A percentile compares a stretch with the other conserved stretches of the same genome.
Conservation (phyloP, 1,139 yeast genomes). For the Zygoascus meyerae region DNA sequence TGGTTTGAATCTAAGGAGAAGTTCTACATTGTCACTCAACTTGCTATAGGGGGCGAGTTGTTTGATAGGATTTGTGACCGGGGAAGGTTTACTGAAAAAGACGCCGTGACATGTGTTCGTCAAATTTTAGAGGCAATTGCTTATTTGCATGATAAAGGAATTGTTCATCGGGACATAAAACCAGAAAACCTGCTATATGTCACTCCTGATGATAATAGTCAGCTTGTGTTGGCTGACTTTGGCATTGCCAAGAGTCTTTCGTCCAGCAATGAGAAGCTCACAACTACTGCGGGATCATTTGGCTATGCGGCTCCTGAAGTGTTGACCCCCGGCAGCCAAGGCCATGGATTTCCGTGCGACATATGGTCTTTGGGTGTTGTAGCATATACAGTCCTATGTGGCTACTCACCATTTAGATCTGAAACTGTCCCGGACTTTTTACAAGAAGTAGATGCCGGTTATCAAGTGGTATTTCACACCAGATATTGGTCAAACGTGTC, state of each 20-base stretch:
- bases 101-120: conserved; percentile 63
- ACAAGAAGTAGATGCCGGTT: conserved; percentile 65
- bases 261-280: conserved; percentile 56
- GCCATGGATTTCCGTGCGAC: conserved; percentile 91
- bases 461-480: conserved; percentile 69
- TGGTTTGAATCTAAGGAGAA: conserved; percentile 79
- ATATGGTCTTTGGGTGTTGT: conserved; percentile 92
- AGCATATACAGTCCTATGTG: conserved; percentile 82
- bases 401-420: conserved; percentile 86
- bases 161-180: conserved; percentile 86
- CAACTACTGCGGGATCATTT: conserved; percentile 79
- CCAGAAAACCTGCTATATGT: conserved; percentile 82
- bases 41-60: conserved; percentile 89
- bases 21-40: conserved; percentile 42
- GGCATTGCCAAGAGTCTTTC: conserved; percentile 79
- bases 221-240: conserved; percentile 81
- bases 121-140: conserved; percentile 70
- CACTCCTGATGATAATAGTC: conserved; percentile 49
- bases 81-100: conserved; percentile 79
- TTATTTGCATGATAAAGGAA: conserved; percentile 65
- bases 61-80: conserved; percentile 73
- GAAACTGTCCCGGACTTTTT: conserved; percentile 78
- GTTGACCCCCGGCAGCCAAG: conserved; percentile 39
- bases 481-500: conserved; percentile 83
- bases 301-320: conserved; percentile 97